Base-by-base conservation (phyloP, 805 yeast genomes). In the Tanozyma kutaoensis region DNA sequence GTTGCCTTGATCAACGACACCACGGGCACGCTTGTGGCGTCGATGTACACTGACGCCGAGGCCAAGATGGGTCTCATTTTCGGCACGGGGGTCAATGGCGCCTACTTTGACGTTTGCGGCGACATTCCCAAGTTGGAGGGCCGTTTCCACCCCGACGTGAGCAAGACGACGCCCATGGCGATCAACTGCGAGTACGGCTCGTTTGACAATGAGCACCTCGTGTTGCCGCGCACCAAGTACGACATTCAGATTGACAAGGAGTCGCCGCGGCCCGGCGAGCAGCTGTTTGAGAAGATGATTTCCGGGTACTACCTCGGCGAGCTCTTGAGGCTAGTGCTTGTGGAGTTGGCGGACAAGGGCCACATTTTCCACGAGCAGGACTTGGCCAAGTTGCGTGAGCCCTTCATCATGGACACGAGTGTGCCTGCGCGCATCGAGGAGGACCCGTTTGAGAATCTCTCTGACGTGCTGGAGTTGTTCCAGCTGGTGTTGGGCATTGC, bases 131-230 rank as follows among this genome's bases (percentile, higher is more conserved):
- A 88, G 62, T 66, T 88, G 41, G 72, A 72, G 42, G 93, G 91
- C 33, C 59, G 56, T 42, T 52, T 77, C 29, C 66, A 72, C 17
- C 58, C 54, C 23, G 95, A 82, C 47, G 68, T 84, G 40, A 48
- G 69, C 21, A 53, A 48, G 5, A 69, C 69, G 26, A 66, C 78
- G 23, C 74, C 77, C 36, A 86, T 88, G 93, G 95, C 95, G 29
- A 88, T 88, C 53, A 88, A 88, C 67, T 85, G 96, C 66, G 98
- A 88, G 62, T 88, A 88, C 61, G 97, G 98, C 46, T 88, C 96
- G 5, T 88, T 88, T 50, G 97, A 88, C 54, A 86, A 84, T 50
- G 95, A 84, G 56, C 93, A 78, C 46, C 32, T 40, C 8, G 69
- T 76, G 20, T 67, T 88, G 42, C 97, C 97, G 48, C 73, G 95